Evolutionary conservation across 805 yeast species (phyloP).

Genomic region (Suhomyces canberraensis): DNA sequence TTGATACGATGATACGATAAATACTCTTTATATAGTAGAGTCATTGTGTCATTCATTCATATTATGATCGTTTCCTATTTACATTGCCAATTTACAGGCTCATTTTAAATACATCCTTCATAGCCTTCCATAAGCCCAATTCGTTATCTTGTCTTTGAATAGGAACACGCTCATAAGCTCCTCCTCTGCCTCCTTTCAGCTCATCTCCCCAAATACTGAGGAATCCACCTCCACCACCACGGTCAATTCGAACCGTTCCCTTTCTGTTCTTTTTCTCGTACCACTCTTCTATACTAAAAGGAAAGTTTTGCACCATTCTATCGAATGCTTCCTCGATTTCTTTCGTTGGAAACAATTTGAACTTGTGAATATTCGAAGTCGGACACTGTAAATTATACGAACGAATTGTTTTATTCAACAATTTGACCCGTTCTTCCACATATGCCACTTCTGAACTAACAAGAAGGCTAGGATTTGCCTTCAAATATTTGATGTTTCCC

Average conservation of each 20-base stretch:
- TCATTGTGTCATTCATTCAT: no score
- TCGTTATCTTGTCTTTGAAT: neutral
- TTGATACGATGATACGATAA: no score
- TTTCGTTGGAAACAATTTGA: conserved; percentile 26
- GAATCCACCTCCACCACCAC: conserved; percentile 1
- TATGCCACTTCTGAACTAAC: conserved; percentile 13
- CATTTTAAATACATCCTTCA: conserved; percentile 24
- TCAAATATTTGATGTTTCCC: neutral
- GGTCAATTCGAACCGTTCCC: neutral
- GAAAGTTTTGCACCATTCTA: conserved; percentile 14
- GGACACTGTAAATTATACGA: conserved; percentile 41
- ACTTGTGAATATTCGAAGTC: conserved; percentile 33
- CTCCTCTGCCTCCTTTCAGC: conserved; percentile 9
- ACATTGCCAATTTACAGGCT: neutral
- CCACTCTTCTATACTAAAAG: conserved; percentile 14
- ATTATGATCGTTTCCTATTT: neutral
- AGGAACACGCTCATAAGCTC: conserved; percentile 1
- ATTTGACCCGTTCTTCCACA: conserved; percentile 18
- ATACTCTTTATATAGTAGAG: no score
- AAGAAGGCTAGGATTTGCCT: neutral
- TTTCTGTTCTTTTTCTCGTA: conserved; percentile 7
- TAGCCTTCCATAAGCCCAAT: conserved; percentile 26
- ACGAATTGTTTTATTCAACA: conserved; percentile 25
- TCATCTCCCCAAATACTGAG: conserved; percentile 8
- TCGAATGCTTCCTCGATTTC: conserved; percentile 24